These are phyloP conservation scores for Silybum marianum DNA, from an alignment of 129 eudicot genomes.

Conservation along the genomic window DNA sequence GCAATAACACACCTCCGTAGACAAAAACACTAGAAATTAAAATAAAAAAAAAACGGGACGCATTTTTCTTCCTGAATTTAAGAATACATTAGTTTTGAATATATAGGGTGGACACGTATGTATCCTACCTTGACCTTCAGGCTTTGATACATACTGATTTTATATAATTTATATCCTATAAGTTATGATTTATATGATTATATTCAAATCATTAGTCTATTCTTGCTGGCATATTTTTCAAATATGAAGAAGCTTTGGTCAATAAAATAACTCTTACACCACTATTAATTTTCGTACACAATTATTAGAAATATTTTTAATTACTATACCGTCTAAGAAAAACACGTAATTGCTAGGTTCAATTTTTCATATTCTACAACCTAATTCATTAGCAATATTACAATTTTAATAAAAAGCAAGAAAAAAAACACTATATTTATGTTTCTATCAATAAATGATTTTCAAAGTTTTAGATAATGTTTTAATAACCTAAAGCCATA, in stretches of 20 bases:
- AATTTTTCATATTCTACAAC: not conserved
- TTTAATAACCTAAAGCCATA: not conserved
- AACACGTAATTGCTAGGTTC: not conserved
- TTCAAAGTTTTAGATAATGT: not conserved
- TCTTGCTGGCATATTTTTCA: not conserved
- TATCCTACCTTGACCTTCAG: too few relatives aligned
- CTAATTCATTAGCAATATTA: not conserved
- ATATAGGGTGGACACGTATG: too few relatives aligned
- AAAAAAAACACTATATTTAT: not conserved
- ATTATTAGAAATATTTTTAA: not conserved
- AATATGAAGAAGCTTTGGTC: not conserved
- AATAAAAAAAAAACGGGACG: too few relatives aligned
- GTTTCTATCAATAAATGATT: too few relatives aligned
- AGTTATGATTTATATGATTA: not conserved
- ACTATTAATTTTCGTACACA: not conserved
- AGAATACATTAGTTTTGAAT: too few relatives aligned
- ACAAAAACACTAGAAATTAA: too few relatives aligned
- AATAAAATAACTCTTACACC: not conserved
- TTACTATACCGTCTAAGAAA: not conserved
- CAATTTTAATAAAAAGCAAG: not conserved
- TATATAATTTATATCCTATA: not conserved
- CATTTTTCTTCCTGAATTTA: too few relatives aligned
- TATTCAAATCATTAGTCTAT: not conserved
- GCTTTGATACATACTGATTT: not conserved
- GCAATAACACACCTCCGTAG: too few relatives aligned